A percentile compares a stretch with the other conserved stretches of the same genome.
phyloP scores from a whole-genome alignment of 306 rosid genomes.

The Dryas drummondii region DNA sequence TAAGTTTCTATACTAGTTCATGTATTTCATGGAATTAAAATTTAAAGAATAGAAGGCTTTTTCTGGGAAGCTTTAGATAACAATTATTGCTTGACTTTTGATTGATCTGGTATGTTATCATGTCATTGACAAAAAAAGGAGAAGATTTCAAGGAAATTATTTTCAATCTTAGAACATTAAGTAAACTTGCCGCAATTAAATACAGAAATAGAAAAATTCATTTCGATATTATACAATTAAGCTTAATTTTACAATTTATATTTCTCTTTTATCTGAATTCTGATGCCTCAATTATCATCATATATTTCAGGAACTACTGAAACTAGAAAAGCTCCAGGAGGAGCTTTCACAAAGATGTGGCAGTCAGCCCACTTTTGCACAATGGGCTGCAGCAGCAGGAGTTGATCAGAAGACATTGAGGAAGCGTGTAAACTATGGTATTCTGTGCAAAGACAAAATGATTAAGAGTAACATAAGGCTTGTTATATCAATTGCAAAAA shows the following conservation, averaged over 20 bases:
- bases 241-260: not conserved
- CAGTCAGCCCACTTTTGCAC: constrained; percentile 67
- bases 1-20: not conserved
- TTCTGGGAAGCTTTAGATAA: not conserved
- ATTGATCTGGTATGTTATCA: not conserved
- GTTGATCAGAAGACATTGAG: constrained; percentile 78
- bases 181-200: not conserved
- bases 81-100: not conserved
- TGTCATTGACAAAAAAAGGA: not conserved
- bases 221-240: not conserved
- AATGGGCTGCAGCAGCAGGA: constrained; percentile 96
- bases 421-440: constrained; percentile 71
- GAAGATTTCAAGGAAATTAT: not conserved
- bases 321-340: constrained; percentile 77
- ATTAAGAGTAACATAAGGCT: constrained; percentile 89
- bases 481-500: constrained; percentile 94
- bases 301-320: constrained; percentile 68
- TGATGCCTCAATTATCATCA: constrained; percentile 28
- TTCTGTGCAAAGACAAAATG: constrained; percentile 86
- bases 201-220: not conserved
- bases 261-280: constrained; percentile 25
- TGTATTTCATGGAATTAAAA: not conserved
- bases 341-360: constrained; percentile 77
- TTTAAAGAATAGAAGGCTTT: not conserved
- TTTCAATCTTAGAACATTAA: not conserved